A percentile compares a stretch with the other conserved stretches of the same genome.
Evolutionary conservation across 768 basidiomycete species (phyloP).

Genomic region (Lyophyllum shimeji): DNA sequence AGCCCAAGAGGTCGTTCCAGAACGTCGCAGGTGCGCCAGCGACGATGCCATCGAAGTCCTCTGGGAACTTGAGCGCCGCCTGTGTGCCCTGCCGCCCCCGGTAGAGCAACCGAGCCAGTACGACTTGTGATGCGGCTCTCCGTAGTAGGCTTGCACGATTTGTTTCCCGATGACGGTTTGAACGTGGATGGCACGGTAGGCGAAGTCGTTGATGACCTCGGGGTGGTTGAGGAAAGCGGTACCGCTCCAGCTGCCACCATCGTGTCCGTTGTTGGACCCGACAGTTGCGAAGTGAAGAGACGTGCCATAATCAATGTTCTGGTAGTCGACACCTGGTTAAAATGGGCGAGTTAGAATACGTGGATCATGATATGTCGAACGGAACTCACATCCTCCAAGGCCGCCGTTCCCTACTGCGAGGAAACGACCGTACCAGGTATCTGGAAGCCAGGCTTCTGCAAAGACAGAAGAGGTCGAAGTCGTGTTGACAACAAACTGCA

Average conservation of each 20-base stretch:
- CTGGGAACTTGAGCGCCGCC: constrained; percentile 10
- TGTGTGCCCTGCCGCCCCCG: constrained; percentile 8
- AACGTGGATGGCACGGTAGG: constrained; percentile 3
- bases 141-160: not conserved
- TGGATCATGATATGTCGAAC: not conserved
- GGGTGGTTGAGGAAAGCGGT: not conserved
- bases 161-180: not conserved
- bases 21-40: constrained; percentile 1
- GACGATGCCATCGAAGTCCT: constrained; percentile 11
- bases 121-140: not conserved
- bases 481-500: constrained; percentile 5
- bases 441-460: not conserved
- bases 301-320: constrained; percentile 1
- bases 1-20: not conserved
- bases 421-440: not conserved
- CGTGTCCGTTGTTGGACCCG: constrained; percentile 5
- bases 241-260: not conserved
- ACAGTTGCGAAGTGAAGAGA: constrained; percentile 6
- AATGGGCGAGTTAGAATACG: not conserved
- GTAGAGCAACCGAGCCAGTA: constrained; percentile 10
- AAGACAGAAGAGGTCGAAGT: not conserved
- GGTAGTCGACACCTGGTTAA: constrained; percentile 1
- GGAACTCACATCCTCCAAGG: not conserved
- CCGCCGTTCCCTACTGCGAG: not conserved
- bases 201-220: constrained; percentile 11